Conservation (phyloP, 352 stramenopile species). For the Globisporangium paroecandrum region DNA sequence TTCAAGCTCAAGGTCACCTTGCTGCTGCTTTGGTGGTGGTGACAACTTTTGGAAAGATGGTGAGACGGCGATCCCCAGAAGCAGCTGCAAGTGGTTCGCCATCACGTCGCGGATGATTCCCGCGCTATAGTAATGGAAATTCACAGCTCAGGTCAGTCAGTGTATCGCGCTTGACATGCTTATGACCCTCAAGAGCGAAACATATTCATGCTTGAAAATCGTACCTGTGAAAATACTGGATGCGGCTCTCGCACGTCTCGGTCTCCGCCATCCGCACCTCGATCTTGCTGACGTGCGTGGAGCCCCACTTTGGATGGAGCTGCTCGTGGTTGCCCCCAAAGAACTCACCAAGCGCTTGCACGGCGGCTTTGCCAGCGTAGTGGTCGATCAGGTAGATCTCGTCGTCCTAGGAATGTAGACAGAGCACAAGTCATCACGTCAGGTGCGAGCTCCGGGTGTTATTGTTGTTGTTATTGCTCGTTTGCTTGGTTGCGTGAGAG, state of each 20-base stretch:
- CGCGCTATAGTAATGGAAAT: constrained; percentile 20
- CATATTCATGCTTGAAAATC: background rate
- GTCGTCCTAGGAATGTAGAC: constrained; percentile 28
- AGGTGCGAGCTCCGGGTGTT: background rate
- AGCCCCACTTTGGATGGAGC: constrained; percentile 33
- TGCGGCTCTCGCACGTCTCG: constrained; percentile 51
- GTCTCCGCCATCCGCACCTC: constrained; percentile 69
- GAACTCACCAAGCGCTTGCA: constrained; percentile 55
- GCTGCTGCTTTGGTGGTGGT: background rate
- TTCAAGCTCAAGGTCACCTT: background rate
- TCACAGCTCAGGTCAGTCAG: background rate
- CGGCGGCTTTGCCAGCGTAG: constrained; percentile 75
- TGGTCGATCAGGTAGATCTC: constrained; percentile 87
- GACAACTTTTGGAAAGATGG: constrained; percentile 25
- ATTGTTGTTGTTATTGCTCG: too few relatives aligned
- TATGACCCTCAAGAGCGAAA: too few relatives aligned
- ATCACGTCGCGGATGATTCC: constrained; percentile 83
- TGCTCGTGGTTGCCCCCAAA: constrained; percentile 39
- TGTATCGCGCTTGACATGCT: background rate
- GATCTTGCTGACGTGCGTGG: constrained; percentile 22
- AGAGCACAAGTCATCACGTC: background rate
- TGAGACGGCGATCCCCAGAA: constrained; percentile 36
- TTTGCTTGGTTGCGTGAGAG: too few relatives aligned
- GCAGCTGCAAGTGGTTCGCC: constrained; percentile 75
- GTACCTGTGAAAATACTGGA: constrained; percentile 70